Evolutionary conservation across 768 basidiomycete species (phyloP).

Genomic region (Russula lepida): DNA sequence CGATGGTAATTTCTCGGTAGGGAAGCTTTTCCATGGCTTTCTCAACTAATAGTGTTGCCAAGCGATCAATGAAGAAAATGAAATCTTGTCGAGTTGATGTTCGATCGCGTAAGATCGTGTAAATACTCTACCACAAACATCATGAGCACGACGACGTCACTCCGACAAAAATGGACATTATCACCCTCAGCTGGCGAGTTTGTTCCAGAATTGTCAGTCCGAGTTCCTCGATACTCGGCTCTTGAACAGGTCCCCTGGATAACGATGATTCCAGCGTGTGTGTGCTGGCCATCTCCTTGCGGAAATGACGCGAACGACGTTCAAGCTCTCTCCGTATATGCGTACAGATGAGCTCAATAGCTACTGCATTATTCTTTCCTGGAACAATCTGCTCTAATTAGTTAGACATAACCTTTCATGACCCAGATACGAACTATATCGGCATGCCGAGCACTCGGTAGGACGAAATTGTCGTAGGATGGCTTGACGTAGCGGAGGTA

Average conservation of each 20-base stretch:
- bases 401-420: background rate
- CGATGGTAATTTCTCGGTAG: slow-evolving; percentile 48
- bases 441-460: slow-evolving; percentile 76
- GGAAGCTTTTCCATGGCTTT: slow-evolving; percentile 79
- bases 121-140: slow-evolving; percentile 57
- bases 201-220: slow-evolving; percentile 59
- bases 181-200: slow-evolving; percentile 73
- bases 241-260: slow-evolving; percentile 19
- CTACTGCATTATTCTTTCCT: slow-evolving; percentile 79
- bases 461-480: slow-evolving; percentile 88
- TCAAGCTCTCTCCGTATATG: slow-evolving; percentile 81
- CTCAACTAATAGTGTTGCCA: slow-evolving; percentile 80
- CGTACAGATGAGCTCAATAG: slow-evolving; percentile 87
- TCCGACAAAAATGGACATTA: slow-evolving; percentile 7
- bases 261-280: slow-evolving; percentile 22
- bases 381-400: slow-evolving; percentile 75
- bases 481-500: slow-evolving; percentile 95
- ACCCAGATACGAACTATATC: slow-evolving; percentile 57
- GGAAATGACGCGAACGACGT: slow-evolving; percentile 65
- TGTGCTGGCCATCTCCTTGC: slow-evolving; percentile 55
- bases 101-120: slow-evolving; percentile 73
- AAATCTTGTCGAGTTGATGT: slow-evolving; percentile 76
- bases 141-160: background rate
- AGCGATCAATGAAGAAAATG: slow-evolving; percentile 83
- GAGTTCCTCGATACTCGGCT: slow-evolving; percentile 34